phyloP scores from a whole-genome alignment of 192 early-diverging fungal genomes.

The Entomortierella lignicola region DNA sequence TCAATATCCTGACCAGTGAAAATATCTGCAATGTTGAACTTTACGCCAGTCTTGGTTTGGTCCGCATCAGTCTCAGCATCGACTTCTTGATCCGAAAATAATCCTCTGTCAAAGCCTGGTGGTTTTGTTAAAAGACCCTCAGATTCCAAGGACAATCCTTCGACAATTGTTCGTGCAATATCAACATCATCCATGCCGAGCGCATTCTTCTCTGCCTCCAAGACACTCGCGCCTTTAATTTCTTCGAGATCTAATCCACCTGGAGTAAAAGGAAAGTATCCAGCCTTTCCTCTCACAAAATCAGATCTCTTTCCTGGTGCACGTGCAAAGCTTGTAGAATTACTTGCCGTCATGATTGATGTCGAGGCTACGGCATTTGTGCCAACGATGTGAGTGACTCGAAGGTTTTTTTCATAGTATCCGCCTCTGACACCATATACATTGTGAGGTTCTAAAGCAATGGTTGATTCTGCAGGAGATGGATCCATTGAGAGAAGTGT shows the following conservation, averaged over 20 bases:
- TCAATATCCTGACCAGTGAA: conserved; percentile 44
- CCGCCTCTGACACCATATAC: conserved; percentile 61
- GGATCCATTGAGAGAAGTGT: conserved; percentile 57
- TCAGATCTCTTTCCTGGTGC: conserved; percentile 64
- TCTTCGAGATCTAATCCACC: conserved; percentile 71
- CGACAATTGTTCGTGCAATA: conserved; percentile 31
- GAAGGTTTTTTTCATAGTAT: conserved; percentile 55
- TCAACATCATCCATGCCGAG: conserved; percentile 47
- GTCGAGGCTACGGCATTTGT: conserved; percentile 32
- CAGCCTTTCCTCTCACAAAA: conserved; percentile 78
- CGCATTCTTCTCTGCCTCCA: conserved; percentile 44
- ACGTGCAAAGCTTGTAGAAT: conserved; percentile 80
- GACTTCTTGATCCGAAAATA: conserved; percentile 58
- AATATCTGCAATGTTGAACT: conserved; percentile 56
- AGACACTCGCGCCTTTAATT: conserved; percentile 27
- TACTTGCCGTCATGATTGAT: conserved; percentile 59
- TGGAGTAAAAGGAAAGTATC: conserved; percentile 81
- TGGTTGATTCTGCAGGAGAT: conserved; percentile 57
- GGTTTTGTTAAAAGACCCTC: conserved; percentile 67
- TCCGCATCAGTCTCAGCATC: conserved; percentile 16
- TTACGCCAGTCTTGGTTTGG: neutral
- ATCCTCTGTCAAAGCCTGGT: conserved; percentile 79
- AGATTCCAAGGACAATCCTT: conserved; percentile 19
- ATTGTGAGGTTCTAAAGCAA: conserved; percentile 65
- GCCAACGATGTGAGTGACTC: conserved; percentile 20